Base-by-base conservation (phyloP, 495 filamentous ascomycete genomes). In the Aspergillus bridgeri region DNA sequence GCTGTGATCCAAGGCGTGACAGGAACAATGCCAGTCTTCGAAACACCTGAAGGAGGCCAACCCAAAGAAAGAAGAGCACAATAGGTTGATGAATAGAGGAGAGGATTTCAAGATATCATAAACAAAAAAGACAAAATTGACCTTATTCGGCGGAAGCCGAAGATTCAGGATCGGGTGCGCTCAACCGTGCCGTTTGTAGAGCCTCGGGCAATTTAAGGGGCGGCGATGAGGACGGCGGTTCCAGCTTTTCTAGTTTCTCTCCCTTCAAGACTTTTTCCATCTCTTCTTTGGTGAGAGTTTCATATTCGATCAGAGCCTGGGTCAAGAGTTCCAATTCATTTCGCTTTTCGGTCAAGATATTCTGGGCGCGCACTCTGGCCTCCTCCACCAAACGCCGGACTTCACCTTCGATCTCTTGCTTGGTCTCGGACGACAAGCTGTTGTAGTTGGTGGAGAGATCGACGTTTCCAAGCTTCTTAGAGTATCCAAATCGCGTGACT, bases 231-330 rank as follows among this genome's bases (percentile, higher is more conserved):
- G 79, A 64, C 13, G 67, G 50, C 11, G 75, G 66, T 19, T 67
- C 65, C 21, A 87, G 49, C 59, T 81, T 86, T 15, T 84, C 82
- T n/a, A 97, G 75, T 68, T 89, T 89, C 73, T 96, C 90, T 18
- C 94, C 94, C 54, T 80, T 80, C 23, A 97, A 79, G 3, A 96
- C 88, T 75, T 87, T 90, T 69, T 88, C 88, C 64, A 97, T 93
- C 66, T 98, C 95, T 22, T 89, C 87, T 67, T 86, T 87, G 60
- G 85, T 88, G 21, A 97, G 75, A 3, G 90, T 95, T 74, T 98
- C 95, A 72, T 97, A 97, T 75, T 98, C 88, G 23, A 98, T 84
- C 13, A 98, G 75, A 3, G 92, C 94, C 65, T 91, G 86, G 25
- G 92, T 92, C 5, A 98, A 75, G 19, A 88, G 71, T 59, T 98